Percentiles rank a stretch among this genome's conserved stretches.
Conservation (phyloP, 495 filamentous ascomycete species). For the Margaritispora aquatica region DNA sequence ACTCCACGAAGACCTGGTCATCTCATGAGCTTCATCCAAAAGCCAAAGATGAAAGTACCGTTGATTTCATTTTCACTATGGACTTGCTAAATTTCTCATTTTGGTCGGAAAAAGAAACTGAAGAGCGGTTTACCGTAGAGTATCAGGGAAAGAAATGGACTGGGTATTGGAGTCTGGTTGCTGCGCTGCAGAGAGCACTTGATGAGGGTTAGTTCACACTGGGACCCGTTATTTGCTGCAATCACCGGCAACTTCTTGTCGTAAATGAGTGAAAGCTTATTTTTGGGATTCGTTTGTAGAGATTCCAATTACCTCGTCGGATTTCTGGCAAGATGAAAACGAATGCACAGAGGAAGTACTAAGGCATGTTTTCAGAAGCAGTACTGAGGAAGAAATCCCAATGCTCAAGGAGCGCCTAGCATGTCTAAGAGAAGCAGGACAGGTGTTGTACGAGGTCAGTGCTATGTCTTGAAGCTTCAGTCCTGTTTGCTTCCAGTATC, state of each 20-base stretch:
- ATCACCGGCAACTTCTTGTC: not conserved
- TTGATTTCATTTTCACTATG: constrained; percentile 94
- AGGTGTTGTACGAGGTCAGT: constrained; percentile 76
- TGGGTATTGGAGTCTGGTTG: constrained; percentile 93
- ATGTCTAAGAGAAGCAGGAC: constrained; percentile 80
- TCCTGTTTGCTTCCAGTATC: not conserved
- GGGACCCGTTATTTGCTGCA: not conserved
- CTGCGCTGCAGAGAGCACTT: constrained; percentile 74
- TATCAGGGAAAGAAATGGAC: constrained; percentile 81
- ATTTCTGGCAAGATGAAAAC: constrained; percentile 77
- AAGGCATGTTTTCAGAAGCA: constrained; percentile 75
- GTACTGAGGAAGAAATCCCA: constrained; percentile 81
- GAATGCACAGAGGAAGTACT: constrained; percentile 71
- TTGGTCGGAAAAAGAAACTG: constrained; percentile 63
- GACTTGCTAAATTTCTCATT: constrained; percentile 95
- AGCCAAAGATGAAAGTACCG: constrained; percentile 63
- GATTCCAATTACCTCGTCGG: constrained; percentile 82
- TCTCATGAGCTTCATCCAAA: constrained; percentile 89
- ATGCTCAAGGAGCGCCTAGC: constrained; percentile 69
- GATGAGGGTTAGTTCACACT: constrained; percentile 59
- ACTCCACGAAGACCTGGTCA: constrained; percentile 80
- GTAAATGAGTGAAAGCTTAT: constrained; percentile 5
- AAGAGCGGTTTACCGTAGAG: constrained; percentile 66
- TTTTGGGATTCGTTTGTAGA: constrained; percentile 37
- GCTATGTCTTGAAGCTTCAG: too few relatives aligned